A percentile compares a stretch with the other conserved stretches of the same genome.
phyloP scores from a whole-genome alignment of 495 filamentous ascomycete genomes.

The Pyrenula aspistea region DNA sequence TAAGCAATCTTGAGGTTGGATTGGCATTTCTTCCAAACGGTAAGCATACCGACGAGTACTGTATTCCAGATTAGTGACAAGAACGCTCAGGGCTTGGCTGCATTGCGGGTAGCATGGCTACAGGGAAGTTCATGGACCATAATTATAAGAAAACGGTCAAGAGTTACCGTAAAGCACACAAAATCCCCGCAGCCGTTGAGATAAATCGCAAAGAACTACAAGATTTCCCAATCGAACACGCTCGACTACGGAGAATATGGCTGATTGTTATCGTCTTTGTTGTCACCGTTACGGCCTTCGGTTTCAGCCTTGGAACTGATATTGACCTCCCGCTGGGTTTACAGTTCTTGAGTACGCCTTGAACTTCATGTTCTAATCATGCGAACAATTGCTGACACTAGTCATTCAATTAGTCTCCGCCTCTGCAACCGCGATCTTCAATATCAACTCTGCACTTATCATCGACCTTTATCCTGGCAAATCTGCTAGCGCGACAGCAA shows the following conservation, averaged over 20 bases:
- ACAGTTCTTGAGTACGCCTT: slow-evolving; percentile 38
- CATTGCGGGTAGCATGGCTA: slow-evolving; percentile 23
- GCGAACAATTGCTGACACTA: no score
- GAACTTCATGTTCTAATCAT: no score
- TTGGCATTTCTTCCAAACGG: slow-evolving; percentile 31
- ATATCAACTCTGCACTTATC: slow-evolving; percentile 46
- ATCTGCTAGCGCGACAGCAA: slow-evolving; percentile 55
- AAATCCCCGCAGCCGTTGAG: slow-evolving; percentile 26
- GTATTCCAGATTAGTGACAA: no score
- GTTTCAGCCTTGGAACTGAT: slow-evolving; percentile 7
- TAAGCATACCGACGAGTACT: slow-evolving; percentile 1
- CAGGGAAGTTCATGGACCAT: slow-evolving; percentile 28
- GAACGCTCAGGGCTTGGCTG: slow-evolving; percentile 18
- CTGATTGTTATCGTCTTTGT: slow-evolving; percentile 27
- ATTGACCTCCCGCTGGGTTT: background rate
- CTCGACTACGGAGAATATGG: slow-evolving; percentile 32
- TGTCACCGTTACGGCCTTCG: slow-evolving; percentile 18
- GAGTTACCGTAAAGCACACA: slow-evolving; percentile 24
- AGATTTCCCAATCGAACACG: slow-evolving; percentile 38
- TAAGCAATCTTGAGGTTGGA: slow-evolving; percentile 25
- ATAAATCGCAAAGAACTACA: slow-evolving; percentile 27
- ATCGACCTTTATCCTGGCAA: slow-evolving; percentile 53
- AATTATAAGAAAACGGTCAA: slow-evolving; percentile 24
- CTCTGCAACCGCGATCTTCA: slow-evolving; percentile 31
- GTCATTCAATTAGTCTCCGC: no score